Base-by-base conservation (phyloP, 106 monocot genomes). In the Dendrobium chrysotoxum region DNA sequence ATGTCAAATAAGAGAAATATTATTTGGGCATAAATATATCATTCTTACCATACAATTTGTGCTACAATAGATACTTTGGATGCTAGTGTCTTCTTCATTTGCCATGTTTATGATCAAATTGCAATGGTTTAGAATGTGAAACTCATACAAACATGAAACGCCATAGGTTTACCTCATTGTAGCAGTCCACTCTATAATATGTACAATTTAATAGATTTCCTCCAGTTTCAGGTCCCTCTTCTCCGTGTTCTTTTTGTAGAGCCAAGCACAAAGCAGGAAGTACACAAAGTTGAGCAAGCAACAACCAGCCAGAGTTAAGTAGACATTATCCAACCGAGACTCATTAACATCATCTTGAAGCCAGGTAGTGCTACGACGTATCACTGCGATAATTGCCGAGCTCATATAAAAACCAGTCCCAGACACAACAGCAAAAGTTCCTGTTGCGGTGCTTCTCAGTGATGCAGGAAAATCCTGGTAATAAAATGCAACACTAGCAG, bases 291-390 rank as follows among this genome's bases (percentile, higher is more conserved):
- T 71, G 40, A 80, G 26, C 68, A 42, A 12, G 23, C 70, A 42
- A 3, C 68, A 41, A 31, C 12, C 25, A 0, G 80, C 45, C 47
- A 80, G 7, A 42, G 70, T 21, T 67, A 67, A 70, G 65, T 80
- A 72, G 26, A 80, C 80, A 0, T 47, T 71, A 35, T 80, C 80
- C 70, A 80, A 50, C 28, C 80, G 11, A 23, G 80, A 80, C 45
- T 80, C 18, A 23, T 80, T 80, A 3, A 46, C 47, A 71, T 72
- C 70, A 28, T 80, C 80, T 67, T 35, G 44, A 4, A 80, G 42
- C 80, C 80, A 80, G 3, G 3, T 10, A 21, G 65, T 71, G 66
- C 17, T 25, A 10, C 80, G 25, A 28, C 80, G 41, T 30, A 80
- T 7, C 44, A 72, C 26, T 7, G 26, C 17, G 42, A 80, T 45